Evolutionary conservation across 2,329 filamentous ascomycete genomes (phyloP), one percentile per base, ranked within the genome.

Genomic region (Thelonectria rubi): DNA sequence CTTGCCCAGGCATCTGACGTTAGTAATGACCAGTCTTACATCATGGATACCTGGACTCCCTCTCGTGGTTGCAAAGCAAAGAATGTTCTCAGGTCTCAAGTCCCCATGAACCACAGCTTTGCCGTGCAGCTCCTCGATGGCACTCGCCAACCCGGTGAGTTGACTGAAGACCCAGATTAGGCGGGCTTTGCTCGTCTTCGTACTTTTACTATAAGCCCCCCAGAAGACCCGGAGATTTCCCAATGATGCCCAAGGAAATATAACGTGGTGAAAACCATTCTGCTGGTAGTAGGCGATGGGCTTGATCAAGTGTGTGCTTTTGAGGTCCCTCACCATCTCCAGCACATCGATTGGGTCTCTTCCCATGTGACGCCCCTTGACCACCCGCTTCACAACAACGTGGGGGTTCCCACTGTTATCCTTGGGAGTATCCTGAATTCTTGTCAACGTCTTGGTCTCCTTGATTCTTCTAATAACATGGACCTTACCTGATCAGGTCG

Each of bases 81-180:
- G 52, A 26, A 71, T 70, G 37, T 72, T 72, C 5, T 70, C 67
- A 1, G 69, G 69, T 43, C 70, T 71, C 4, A 69, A n/a, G 26
- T 63, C 60, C 3, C 60, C 60, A 39, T 63, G 60, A 2, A 30
- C 55, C 43, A 39, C 55, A 60, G 12, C 11, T 7, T 9, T 2
- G 15, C 6, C 10, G 20, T 56, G 60, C 14, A 63, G 32, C 47
- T 39, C 10, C 18, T 50, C 37, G 5, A 62, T 55, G n/a, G 55
- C 60, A 32, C 20, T 8, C 4, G 51, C 46, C 2, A 63, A 20
- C 1, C 56, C 60, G n/a, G 40, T 34, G 11, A 63, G 52, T 15
- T 63, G 60, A 3, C 4, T 46, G 51, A 63, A 63, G n/a, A 50
- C 51, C 60, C 60, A 63, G 2, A 48, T 45, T 1, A 49, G 21